phyloP scores from a whole-genome alignment of 2,329 filamentous ascomycete species.

The Teratosphaeria zuluensis region DNA sequence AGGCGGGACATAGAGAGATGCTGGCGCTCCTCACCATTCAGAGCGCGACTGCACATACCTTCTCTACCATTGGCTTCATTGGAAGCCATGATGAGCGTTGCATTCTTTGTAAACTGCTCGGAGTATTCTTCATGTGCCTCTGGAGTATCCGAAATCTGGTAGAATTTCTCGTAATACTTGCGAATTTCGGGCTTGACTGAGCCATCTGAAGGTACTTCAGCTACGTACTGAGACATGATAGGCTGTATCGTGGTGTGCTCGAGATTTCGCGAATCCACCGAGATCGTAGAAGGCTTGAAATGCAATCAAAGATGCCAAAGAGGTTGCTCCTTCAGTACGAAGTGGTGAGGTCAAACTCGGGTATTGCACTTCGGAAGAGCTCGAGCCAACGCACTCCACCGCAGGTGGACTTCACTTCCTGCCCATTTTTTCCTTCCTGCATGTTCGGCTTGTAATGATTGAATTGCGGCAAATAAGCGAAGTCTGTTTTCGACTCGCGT shows the following conservation, averaged over 20 bases:
- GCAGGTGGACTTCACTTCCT: neutral
- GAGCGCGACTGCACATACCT: constrained; percentile 26
- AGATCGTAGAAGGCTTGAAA: too few relatives aligned
- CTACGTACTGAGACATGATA: constrained; percentile 23
- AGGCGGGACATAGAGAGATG: neutral
- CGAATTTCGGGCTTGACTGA: constrained; percentile 32
- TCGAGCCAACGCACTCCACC: neutral
- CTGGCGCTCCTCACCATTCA: neutral
- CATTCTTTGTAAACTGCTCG: constrained; percentile 39
- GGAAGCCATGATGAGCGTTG: constrained; percentile 43
- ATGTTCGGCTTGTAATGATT: neutral
- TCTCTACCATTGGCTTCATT: constrained; percentile 37
- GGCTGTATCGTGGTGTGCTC: neutral
- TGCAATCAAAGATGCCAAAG: too few relatives aligned
- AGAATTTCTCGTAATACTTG: constrained; percentile 39
- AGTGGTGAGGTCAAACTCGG: neutral
- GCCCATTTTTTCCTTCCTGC: neutral
- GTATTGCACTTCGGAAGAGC: neutral
- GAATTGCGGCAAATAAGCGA: neutral
- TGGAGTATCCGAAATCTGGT: constrained; percentile 37
- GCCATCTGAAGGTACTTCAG: constrained; percentile 17
- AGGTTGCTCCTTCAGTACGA: too few relatives aligned
- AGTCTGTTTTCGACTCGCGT: neutral
- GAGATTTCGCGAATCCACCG: neutral
- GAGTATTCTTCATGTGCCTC: constrained; percentile 41